phyloP scores from a whole-genome alignment of 2,329 filamentous ascomycete species.

The Mycosphaerella sp. region DNA sequence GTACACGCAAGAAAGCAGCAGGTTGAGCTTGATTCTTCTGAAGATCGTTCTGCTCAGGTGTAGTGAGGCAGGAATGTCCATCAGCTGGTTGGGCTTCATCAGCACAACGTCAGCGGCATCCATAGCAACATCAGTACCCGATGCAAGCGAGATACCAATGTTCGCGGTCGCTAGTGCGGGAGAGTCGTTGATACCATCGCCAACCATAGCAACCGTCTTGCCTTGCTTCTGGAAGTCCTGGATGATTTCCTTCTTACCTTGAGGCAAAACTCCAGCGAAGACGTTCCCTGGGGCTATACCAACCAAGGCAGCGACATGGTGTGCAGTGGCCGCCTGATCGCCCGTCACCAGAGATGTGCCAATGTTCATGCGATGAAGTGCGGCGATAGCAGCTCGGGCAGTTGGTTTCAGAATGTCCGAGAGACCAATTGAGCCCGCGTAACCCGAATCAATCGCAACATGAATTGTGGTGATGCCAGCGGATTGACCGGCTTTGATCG shows the following conservation, averaged over 20 bases:
- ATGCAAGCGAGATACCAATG: constrained; percentile 86
- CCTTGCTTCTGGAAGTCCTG: constrained; percentile 66
- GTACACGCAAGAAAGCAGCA: constrained; percentile 89
- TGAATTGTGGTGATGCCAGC: constrained; percentile 87
- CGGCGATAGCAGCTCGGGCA: constrained; percentile 71
- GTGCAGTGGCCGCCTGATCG: constrained; percentile 76
- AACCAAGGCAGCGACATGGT: constrained; percentile 74
- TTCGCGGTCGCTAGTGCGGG: constrained; percentile 89
- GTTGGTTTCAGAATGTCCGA: constrained; percentile 88
- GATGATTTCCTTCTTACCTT: constrained; percentile 85
- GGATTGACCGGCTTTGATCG: constrained; percentile 39
- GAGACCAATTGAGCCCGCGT: constrained; percentile 75
- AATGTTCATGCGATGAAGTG: constrained; percentile 77
- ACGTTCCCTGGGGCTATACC: constrained; percentile 73
- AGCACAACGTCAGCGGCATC: constrained; percentile 94
- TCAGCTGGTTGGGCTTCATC: constrained; percentile 85
- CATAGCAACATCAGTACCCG: constrained; percentile 94
- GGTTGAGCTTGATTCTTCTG: constrained; percentile 84
- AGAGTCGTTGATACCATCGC: constrained; percentile 97
- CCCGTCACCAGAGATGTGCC: constrained; percentile 89
- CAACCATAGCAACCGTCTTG: constrained; percentile 88
- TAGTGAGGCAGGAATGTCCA: constrained; percentile 85
- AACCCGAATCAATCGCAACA: constrained; percentile 74
- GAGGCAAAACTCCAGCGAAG: constrained; percentile 79
- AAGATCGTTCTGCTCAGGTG: constrained; percentile 81